Conservation (phyloP, 129 eudicot genomes). For the Scalesia atractyloides region DNA sequence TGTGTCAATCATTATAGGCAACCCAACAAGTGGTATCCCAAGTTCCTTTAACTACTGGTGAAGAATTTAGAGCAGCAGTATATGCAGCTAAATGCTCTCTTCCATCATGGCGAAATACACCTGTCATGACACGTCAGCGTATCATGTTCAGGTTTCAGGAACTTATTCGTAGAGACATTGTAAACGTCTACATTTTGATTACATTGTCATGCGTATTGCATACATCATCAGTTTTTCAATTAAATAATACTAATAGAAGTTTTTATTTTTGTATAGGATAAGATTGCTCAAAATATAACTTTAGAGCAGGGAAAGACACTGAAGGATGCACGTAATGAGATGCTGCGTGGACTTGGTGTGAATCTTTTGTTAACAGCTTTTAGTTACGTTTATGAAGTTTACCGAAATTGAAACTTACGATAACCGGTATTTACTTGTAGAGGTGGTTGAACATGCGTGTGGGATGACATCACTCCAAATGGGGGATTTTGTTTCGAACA, state of each 20-base stretch:
- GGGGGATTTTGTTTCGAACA: conserved; percentile 90
- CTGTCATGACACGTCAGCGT: conserved; percentile 80
- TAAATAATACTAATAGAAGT: conserved; percentile 16
- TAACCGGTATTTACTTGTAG: conserved; percentile 40
- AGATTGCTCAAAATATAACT: conserved; percentile 81
- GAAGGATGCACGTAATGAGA: conserved; percentile 90
- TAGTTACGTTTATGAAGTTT: conserved; percentile 7
- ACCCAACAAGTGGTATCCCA: conserved; percentile 90
- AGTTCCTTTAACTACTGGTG: conserved; percentile 76
- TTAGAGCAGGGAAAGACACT: conserved; percentile 90
- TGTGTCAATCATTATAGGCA: conserved; percentile 48
- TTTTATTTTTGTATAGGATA: conserved; percentile 51
- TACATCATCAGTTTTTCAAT: conserved; percentile 4
- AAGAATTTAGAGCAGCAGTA: conserved; percentile 90
- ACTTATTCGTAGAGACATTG: conserved; percentile 85
- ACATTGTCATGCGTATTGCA: background rate
- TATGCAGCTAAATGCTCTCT: conserved; percentile 89
- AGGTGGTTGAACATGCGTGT: conserved; percentile 97
- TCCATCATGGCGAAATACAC: conserved; percentile 85
- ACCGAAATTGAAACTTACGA: conserved; percentile 12
- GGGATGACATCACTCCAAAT: conserved; percentile 87
- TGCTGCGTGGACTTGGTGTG: conserved; percentile 89
- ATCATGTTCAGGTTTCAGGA: conserved; percentile 91
- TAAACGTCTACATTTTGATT: conserved; percentile 27
- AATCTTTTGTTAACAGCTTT: background rate